Conservation (phyloP, 2,329 filamentous ascomycete species). For the Fusarium pseudograminearum region DNA sequence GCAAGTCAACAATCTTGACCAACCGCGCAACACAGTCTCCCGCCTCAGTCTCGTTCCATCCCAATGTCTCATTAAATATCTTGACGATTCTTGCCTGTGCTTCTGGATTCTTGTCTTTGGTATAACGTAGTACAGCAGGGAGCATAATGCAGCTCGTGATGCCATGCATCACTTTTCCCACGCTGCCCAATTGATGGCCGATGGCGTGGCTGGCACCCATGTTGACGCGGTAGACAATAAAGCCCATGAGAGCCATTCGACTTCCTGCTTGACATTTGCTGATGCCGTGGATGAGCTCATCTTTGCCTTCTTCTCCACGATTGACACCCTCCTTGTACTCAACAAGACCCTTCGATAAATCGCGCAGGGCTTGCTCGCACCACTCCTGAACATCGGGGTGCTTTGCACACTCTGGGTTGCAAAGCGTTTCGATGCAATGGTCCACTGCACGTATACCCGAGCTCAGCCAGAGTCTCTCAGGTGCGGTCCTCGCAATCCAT, state of each 20-base stretch:
- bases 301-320: neutral
- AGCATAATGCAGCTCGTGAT: slow-evolving; percentile 30
- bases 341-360: neutral
- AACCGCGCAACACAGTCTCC: slow-evolving; percentile 1
- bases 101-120: neutral
- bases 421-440: slow-evolving; percentile 14
- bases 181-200: slow-evolving; percentile 15
- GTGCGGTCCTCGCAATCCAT: slow-evolving; percentile 14
- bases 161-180: slow-evolving; percentile 27
- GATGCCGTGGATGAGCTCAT: neutral
- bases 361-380: slow-evolving; percentile 12
- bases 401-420: slow-evolving; percentile 12
- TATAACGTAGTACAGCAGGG: slow-evolving; percentile 10
- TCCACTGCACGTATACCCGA: slow-evolving; percentile 25
- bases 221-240: slow-evolving; percentile 16
- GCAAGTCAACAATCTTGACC: slow-evolving; percentile 6
- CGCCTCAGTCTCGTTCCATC: slow-evolving; percentile 15
- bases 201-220: slow-evolving; percentile 31
- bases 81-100: neutral
- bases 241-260: slow-evolving; percentile 30
- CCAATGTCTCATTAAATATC: slow-evolving; percentile 13
- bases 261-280: slow-evolving; percentile 28
- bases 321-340: slow-evolving; percentile 19
- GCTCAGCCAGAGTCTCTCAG: slow-evolving; percentile 7
- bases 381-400: slow-evolving; percentile 9